These are phyloP conservation scores for Asterophora lycoperdoides DNA, from an alignment of 768 basidiomycete genomes.

Conservation along the genomic window DNA sequence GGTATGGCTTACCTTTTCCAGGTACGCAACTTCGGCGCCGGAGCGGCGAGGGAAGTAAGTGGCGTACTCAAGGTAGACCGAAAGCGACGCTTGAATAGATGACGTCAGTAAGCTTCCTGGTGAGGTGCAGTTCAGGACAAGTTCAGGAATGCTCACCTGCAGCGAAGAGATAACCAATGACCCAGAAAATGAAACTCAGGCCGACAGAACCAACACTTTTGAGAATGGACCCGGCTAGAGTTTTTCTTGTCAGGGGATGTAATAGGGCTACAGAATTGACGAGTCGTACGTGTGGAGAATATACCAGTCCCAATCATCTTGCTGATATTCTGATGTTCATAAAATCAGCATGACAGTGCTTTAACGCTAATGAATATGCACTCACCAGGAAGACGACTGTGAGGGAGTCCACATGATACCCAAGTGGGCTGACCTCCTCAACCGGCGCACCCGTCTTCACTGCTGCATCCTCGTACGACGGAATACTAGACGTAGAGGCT, in stretches of 20 bases:
- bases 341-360: background rate
- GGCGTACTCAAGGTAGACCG: conserved; percentile 42
- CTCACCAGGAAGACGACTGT: conserved; percentile 14
- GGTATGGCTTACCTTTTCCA: conserved; percentile 31
- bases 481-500: conserved; percentile 16
- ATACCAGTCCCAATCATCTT: conserved; percentile 39
- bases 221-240: conserved; percentile 31
- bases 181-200: conserved; percentile 37
- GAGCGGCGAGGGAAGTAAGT: conserved; percentile 46
- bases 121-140: background rate
- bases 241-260: background rate
- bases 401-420: conserved; percentile 29
- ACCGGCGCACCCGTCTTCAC: conserved; percentile 27
- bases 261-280: background rate
- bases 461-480: conserved; percentile 25
- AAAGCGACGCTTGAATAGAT: conserved; percentile 24
- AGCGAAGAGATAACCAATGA: conserved; percentile 30
- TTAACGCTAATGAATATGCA: background rate
- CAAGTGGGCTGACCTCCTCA: conserved; percentile 31
- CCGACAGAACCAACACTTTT: conserved; percentile 35
- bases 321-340: conserved; percentile 27
- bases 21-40: conserved; percentile 46
- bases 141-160: too few relatives aligned
- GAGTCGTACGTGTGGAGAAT: conserved; percentile 25
- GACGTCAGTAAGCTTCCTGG: background rate